Evolutionary conservation across 2,329 filamentous ascomycete species (phyloP).

Genomic region (Blastomyces silverae): DNA sequence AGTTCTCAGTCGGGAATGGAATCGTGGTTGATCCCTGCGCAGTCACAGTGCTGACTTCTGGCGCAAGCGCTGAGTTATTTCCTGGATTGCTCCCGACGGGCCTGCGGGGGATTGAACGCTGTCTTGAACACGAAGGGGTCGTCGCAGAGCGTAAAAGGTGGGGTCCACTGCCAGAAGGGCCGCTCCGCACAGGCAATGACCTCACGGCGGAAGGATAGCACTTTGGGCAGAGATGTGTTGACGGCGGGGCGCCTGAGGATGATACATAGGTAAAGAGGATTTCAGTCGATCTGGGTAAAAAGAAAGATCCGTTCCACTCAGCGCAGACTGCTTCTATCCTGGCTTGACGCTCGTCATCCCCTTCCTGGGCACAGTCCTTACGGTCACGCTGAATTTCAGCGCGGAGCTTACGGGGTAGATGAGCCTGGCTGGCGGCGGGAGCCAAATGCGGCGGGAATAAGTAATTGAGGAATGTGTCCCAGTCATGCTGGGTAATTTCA

Average conservation of each 20-base stretch:
- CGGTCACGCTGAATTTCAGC: constrained; percentile 38
- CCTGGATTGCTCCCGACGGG: constrained; percentile 17
- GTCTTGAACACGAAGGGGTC: constrained; percentile 13
- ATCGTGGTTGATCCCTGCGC: constrained; percentile 1
- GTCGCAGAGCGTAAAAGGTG: background rate
- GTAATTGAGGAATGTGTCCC: constrained; percentile 40
- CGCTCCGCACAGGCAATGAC: constrained; percentile 25
- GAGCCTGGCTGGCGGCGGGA: constrained; percentile 32
- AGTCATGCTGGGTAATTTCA: constrained; percentile 39
- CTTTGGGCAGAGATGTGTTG: constrained; percentile 36
- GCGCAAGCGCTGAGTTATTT: constrained; percentile 3
- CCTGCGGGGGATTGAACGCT: constrained; percentile 16
- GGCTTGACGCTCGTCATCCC: constrained; percentile 35
- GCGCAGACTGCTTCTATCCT: constrained; percentile 36
- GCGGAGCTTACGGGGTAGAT: constrained; percentile 35
- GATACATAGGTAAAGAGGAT: constrained; percentile 34
- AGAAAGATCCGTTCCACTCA: constrained; percentile 43
- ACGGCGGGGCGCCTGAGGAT: constrained; percentile 29
- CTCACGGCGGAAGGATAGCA: constrained; percentile 37
- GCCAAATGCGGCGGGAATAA: constrained; percentile 38
- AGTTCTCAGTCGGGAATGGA: constrained; percentile 11
- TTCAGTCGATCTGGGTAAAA: constrained; percentile 32
- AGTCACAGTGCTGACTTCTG: constrained; percentile 1
- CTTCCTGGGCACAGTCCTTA: constrained; percentile 40
- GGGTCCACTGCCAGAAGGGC: constrained; percentile 17